Evolutionary conservation across 1,284 basidiomycete genomes (phyloP).

Genomic region (Quambalaria eucalypti): DNA sequence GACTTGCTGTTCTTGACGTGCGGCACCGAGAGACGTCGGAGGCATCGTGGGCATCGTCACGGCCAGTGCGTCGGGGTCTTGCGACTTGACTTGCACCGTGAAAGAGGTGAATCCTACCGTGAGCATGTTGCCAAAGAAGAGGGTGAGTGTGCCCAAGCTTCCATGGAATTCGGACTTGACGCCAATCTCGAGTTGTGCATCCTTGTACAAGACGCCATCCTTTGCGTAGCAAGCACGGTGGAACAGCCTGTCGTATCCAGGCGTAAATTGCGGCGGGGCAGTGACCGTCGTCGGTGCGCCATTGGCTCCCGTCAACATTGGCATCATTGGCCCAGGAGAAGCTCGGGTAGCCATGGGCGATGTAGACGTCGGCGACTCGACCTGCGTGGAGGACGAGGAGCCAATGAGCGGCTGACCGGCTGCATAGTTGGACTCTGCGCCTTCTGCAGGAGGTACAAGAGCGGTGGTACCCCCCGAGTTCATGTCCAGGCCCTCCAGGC

Average conservation of each 20-base stretch:
- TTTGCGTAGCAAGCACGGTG: constrained; percentile 68
- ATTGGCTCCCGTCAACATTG: background rate
- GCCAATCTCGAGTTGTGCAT: constrained; percentile 87
- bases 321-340: constrained; percentile 44
- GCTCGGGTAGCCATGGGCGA: constrained; percentile 27
- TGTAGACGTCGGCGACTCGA: background rate
- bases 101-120: constrained; percentile 76
- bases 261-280: constrained; percentile 21
- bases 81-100: constrained; percentile 63
- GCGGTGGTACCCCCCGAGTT: constrained; percentile 48
- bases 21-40: constrained; percentile 63
- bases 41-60: constrained; percentile 82
- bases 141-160: constrained; percentile 76
- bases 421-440: background rate
- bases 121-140: constrained; percentile 95
- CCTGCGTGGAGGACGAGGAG: background rate
- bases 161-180: constrained; percentile 93
- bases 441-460: constrained; percentile 5
- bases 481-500: constrained; percentile 73
- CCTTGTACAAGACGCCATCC: constrained; percentile 91
- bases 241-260: constrained; percentile 60
- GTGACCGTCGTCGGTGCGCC: constrained; percentile 1
- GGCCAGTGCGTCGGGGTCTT: constrained; percentile 63
- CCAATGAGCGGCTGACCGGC: constrained; percentile 13
- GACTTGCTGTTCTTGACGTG: constrained; percentile 83